phyloP scores from a whole-genome alignment of 2,329 filamentous ascomycete species.

The Scedosporium apiospermum region DNA sequence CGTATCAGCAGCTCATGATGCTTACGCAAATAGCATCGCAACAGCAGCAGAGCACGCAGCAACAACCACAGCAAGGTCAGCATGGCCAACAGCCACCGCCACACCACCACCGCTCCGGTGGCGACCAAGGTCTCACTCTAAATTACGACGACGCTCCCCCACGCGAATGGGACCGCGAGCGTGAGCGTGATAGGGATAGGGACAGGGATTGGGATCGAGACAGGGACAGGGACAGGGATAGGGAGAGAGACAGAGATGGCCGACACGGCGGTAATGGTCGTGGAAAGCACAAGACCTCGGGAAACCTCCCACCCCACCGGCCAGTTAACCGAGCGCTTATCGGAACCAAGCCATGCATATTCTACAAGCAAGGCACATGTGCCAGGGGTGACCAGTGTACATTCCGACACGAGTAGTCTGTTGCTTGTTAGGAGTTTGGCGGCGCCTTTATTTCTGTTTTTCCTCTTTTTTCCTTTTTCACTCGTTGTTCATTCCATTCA shows the following conservation, averaged over 20 bases:
- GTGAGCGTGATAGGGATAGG: slow-evolving; percentile 17
- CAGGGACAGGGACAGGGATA: slow-evolving; percentile 23
- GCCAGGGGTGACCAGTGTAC: slow-evolving; percentile 66
- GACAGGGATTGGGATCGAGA: slow-evolving; percentile 17
- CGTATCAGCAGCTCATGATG: slow-evolving; percentile 30
- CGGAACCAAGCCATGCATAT: slow-evolving; percentile 60
- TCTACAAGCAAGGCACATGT: slow-evolving; percentile 62
- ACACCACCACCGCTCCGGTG: neutral
- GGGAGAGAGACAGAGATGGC: slow-evolving; percentile 21
- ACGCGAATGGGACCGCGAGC: slow-evolving; percentile 11
- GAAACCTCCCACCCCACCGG: slow-evolving; percentile 29
- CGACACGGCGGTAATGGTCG: slow-evolving; percentile 11
- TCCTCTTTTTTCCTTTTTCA: neutral
- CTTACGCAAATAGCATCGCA: slow-evolving; percentile 27
- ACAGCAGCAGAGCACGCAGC: slow-evolving; percentile 14
- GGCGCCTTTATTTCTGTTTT: neutral
- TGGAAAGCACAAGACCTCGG: slow-evolving; percentile 19
- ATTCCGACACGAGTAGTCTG: slow-evolving; percentile 51
- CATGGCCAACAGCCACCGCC: slow-evolving; percentile 7
- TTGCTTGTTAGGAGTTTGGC: neutral
- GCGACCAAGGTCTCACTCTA: neutral
- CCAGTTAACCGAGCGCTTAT: slow-evolving; percentile 47
- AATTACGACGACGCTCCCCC: slow-evolving; percentile 6
- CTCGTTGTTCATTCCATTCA: neutral
- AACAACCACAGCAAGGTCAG: slow-evolving; percentile 9